Evolutionary conservation across 73 alveolate genomes (phyloP).

Genomic region (Symbiodinium pilosum): DNA sequence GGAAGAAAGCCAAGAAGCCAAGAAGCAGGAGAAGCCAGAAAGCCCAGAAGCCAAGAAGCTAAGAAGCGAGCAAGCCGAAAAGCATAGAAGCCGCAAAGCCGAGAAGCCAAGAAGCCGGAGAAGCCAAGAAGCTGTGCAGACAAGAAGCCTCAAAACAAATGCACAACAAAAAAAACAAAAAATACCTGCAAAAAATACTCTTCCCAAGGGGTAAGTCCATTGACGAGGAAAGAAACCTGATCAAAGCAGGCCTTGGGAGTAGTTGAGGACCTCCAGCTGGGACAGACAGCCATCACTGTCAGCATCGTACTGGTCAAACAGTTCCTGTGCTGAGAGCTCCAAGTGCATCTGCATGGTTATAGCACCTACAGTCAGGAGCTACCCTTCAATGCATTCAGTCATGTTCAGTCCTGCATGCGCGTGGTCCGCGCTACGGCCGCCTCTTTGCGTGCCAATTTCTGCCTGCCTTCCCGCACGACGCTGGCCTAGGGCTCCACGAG

Average conservation of each 20-base stretch:
- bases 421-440: slow-evolving; percentile 72
- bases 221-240: no score
- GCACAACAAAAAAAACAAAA: no score
- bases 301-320: slow-evolving; percentile 74
- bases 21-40: no score
- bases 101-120: no score
- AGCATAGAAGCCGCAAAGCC: no score
- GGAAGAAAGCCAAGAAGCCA: no score
- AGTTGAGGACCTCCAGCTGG: slow-evolving; percentile 80
- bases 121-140: no score
- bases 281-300: slow-evolving; percentile 87
- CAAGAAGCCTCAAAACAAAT: no score
- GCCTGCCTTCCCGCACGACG: slow-evolving; percentile 90
- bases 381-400: not conserved
- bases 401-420: slow-evolving; percentile 40
- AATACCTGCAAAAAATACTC: no score
- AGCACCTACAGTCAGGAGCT: not conserved
- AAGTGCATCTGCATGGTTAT: not conserved
- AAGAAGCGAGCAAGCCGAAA: no score
- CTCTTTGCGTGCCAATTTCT: slow-evolving; percentile 67
- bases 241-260: slow-evolving; percentile 91
- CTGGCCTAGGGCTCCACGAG: slow-evolving; percentile 71
- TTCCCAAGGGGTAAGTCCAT: no score
- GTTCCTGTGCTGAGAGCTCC: not conserved
- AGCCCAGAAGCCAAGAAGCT: no score